phyloP scores from a whole-genome alignment of 345 rosid species.

The Iberis pinnata region DNA sequence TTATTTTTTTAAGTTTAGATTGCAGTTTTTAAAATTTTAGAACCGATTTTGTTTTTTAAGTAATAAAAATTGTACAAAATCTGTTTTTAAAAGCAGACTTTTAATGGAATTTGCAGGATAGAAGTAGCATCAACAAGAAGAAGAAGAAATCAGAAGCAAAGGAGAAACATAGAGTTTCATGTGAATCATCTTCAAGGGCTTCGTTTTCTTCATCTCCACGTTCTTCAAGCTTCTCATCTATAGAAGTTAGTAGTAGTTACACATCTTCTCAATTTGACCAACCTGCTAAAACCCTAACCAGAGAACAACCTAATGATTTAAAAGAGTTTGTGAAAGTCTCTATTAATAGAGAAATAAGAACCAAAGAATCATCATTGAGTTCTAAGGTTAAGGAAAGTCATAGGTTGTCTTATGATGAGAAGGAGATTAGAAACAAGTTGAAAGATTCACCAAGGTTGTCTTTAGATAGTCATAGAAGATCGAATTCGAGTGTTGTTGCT shows the following conservation, averaged over 20 bases:
- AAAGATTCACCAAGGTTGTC: slow-evolving; percentile 84
- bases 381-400: slow-evolving; percentile 45
- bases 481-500: slow-evolving; percentile 60
- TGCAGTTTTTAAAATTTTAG: too few species aligned
- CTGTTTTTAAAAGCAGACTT: slow-evolving; percentile 10
- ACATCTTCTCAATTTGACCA: slow-evolving; percentile 44
- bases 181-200: slow-evolving; percentile 60
- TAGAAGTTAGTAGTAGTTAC: slow-evolving; percentile 45
- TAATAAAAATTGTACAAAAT: too few species aligned
- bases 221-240: slow-evolving; percentile 64
- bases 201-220: slow-evolving; percentile 68
- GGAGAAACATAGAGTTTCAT: slow-evolving; percentile 53
- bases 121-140: slow-evolving; percentile 17
- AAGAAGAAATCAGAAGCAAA: slow-evolving; percentile 35
- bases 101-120: slow-evolving; percentile 46
- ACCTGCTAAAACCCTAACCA: slow-evolving; percentile 29
- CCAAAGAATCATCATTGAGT: slow-evolving; percentile 41
- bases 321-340: slow-evolving; percentile 55
- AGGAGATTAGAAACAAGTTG: slow-evolving; percentile 54
- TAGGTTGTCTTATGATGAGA: slow-evolving; percentile 79
- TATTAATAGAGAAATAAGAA: slow-evolving; percentile 54
- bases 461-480: slow-evolving; percentile 49
- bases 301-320: slow-evolving; percentile 39
- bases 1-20: too few species aligned
- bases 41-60: too few species aligned